Conservation (phyloP, 2,329 filamentous ascomycete genomes). For the Colletotrichum navitas region DNA sequence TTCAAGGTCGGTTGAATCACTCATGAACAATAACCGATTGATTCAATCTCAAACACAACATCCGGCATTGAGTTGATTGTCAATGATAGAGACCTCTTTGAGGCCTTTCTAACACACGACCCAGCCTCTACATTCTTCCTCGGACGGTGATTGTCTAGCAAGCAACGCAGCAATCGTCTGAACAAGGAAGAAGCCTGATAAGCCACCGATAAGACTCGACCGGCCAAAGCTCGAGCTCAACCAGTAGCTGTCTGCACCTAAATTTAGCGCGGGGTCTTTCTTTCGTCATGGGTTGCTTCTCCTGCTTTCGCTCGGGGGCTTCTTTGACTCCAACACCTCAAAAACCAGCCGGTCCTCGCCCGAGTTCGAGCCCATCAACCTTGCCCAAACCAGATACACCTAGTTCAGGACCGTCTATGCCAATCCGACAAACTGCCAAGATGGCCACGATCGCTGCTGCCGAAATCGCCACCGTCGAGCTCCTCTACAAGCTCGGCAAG, state of each 20-base stretch:
- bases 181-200: not conserved
- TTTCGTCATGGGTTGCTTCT: slow-evolving; percentile 37
- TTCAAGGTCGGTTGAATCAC: no score
- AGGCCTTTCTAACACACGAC: no score
- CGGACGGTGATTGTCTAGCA: not conserved
- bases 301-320: slow-evolving; percentile 2
- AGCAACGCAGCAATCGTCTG: not conserved
- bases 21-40: not conserved
- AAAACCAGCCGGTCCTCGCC: not conserved
- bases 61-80: not conserved
- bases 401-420: slow-evolving; percentile 18
- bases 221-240: slow-evolving; percentile 18
- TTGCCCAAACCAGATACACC: not conserved
- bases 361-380: not conserved
- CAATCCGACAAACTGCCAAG: slow-evolving; percentile 42
- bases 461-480: slow-evolving; percentile 72
- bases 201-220: slow-evolving; percentile 16
- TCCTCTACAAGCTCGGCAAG: slow-evolving; percentile 73
- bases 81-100: not conserved
- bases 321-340: slow-evolving; percentile 17
- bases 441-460: slow-evolving; percentile 59
- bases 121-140: not conserved
- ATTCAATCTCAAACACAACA: not conserved
- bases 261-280: slow-evolving; percentile 30
- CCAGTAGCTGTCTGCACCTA: not conserved